phyloP scores from a whole-genome alignment of 2,329 filamentous ascomycete species.

The Ophiostoma novo-ulmi region DNA sequence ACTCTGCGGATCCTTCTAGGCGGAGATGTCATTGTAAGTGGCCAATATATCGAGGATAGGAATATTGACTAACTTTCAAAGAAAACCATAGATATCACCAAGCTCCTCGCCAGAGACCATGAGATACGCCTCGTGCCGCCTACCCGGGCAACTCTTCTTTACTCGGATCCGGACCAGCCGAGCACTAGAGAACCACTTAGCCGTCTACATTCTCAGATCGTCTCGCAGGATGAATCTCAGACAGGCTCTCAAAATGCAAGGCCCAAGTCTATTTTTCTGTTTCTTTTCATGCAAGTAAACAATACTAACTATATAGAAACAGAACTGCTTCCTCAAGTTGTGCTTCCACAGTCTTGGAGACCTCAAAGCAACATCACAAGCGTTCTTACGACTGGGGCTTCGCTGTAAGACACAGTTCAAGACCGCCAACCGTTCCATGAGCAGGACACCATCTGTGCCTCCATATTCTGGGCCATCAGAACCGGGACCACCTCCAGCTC shows the following conservation, averaged over 20 bases:
- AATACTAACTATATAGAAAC: background rate
- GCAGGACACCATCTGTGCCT: slow-evolving; percentile 3
- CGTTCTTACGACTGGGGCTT: slow-evolving; percentile 24
- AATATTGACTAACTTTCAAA: background rate
- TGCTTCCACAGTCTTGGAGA: slow-evolving; percentile 28
- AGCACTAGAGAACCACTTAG: background rate
- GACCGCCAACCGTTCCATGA: slow-evolving; percentile 1
- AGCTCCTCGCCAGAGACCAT: slow-evolving; percentile 19
- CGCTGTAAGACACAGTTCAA: slow-evolving; percentile 26
- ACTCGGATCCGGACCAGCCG: slow-evolving; percentile 14
- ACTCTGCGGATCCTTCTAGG: slow-evolving; percentile 10
- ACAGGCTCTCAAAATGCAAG: slow-evolving; percentile 16
- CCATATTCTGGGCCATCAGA: background rate
- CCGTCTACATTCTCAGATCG: slow-evolving; percentile 7
- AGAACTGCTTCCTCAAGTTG: slow-evolving; percentile 24
- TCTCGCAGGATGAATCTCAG: slow-evolving; percentile 6
- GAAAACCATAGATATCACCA: slow-evolving; percentile 18
- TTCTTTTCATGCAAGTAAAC: background rate
- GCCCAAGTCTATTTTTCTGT: too few species aligned
- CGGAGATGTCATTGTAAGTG: slow-evolving; percentile 18
- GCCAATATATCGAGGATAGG: background rate
- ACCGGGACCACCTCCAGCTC: background rate
- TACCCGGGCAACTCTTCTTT: slow-evolving; percentile 24
- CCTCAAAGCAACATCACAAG: slow-evolving; percentile 25
- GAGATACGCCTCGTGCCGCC: slow-evolving; percentile 27